Evolutionary conservation across 805 yeast species (phyloP).

Genomic region (Maudiozyma bulderi): DNA sequence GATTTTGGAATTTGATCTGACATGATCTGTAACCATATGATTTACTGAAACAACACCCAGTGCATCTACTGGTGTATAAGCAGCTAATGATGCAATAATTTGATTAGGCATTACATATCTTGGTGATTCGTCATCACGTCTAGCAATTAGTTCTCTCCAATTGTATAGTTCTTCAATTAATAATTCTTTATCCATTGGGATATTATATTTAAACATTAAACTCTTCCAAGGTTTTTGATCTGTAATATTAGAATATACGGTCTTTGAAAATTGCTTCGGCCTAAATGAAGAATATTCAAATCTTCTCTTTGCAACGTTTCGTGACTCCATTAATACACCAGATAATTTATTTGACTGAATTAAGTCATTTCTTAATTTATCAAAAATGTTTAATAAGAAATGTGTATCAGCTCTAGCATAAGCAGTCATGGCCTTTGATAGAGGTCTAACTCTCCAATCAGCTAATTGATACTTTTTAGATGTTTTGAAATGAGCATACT

Average conservation of each 20-base stretch:
- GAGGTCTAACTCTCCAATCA: conserved; percentile 91
- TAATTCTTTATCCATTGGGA: conserved; percentile 44
- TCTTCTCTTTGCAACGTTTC: conserved; percentile 69
- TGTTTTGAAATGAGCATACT: conserved; percentile 72
- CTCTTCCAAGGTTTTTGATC: conserved; percentile 58
- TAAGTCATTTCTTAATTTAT: conserved; percentile 56
- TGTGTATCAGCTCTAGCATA: conserved; percentile 96
- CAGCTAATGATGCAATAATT: conserved; percentile 51
- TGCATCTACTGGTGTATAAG: conserved; percentile 48
- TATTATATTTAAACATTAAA: conserved; percentile 53
- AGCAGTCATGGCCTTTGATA: conserved; percentile 60
- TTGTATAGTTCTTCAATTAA: conserved; percentile 52
- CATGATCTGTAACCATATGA: conserved; percentile 41
- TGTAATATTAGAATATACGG: conserved; percentile 43
- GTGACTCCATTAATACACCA: conserved; percentile 61
- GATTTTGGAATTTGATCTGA: conserved; percentile 47
- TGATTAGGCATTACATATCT: conserved; percentile 80
- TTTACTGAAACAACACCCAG: conserved; percentile 43
- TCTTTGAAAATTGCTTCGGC: conserved; percentile 25
- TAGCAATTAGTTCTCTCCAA: conserved; percentile 80
- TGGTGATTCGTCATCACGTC: conserved; percentile 73
- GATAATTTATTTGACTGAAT: conserved; percentile 42
- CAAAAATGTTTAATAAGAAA: conserved; percentile 72
- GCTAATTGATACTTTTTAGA: conserved; percentile 93
- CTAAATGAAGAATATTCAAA: conserved; percentile 73